These are phyloP conservation scores for Nematocida displodere DNA, from an alignment of 371 early-diverging fungal genomes.

Conservation along the genomic window DNA sequence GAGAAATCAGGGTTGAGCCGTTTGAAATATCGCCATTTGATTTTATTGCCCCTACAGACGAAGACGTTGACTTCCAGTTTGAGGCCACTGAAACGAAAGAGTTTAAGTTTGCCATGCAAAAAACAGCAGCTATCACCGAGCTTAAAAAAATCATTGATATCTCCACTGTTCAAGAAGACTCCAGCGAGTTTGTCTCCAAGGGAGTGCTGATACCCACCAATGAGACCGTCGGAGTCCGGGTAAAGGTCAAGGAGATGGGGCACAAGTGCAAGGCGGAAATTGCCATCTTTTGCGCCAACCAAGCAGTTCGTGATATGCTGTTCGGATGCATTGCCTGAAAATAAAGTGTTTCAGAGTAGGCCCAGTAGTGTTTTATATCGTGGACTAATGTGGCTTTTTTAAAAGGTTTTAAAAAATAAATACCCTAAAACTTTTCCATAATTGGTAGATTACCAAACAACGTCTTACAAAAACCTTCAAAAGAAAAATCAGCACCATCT, in stretches of 20 bases:
- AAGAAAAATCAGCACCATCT: no score
- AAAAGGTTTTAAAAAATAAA: no score
- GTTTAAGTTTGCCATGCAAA: constrained; percentile 32
- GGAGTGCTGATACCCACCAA: constrained; percentile 25
- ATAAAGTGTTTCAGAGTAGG: background rate
- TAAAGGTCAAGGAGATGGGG: constrained; percentile 11
- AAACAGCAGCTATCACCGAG: constrained; percentile 17
- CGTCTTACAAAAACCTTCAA: no score
- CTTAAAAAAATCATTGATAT: constrained; percentile 39
- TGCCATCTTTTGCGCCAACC: background rate
- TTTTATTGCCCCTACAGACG: constrained; percentile 5
- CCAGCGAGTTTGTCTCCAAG: background rate
- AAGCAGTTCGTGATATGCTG: background rate
- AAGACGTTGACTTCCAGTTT: background rate
- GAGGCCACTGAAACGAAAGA: constrained; percentile 18
- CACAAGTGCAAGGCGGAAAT: constrained; percentile 8
- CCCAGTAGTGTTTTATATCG: background rate
- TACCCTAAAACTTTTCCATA: no score
- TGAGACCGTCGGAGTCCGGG: constrained; percentile 16
- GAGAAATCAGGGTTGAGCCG: constrained; percentile 22
- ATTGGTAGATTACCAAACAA: no score
- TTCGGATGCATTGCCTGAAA: background rate
- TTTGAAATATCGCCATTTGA: constrained; percentile 15
- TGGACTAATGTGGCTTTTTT: no score
- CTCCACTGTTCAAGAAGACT: constrained; percentile 3